Evolutionary conservation across 2,329 filamentous ascomycete species (phyloP).

Genomic region (Botrytis deweyae): DNA sequence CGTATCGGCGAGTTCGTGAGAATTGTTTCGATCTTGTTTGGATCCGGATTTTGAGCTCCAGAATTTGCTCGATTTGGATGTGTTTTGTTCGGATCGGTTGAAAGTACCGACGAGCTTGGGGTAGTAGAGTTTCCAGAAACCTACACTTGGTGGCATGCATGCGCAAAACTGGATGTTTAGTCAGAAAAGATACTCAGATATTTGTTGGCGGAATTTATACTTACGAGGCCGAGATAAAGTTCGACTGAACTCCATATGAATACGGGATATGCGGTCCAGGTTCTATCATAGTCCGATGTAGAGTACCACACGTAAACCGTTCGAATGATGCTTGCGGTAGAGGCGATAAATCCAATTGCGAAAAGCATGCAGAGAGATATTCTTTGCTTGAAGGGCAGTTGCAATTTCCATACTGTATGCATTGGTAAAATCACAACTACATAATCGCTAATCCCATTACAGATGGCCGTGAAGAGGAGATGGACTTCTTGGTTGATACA

Average conservation of each 20-base stretch:
- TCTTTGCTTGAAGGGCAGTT: not conserved
- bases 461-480: not conserved
- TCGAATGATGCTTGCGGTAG: not conserved
- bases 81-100: not conserved
- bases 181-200: too few relatives aligned
- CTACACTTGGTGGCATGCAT: not conserved
- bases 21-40: not conserved
- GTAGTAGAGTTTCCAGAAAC: conserved; percentile 7
- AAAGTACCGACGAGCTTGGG: not conserved
- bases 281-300: not conserved
- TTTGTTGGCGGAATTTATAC: not conserved
- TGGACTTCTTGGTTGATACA: not conserved
- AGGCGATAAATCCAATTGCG: not conserved
- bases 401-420: not conserved
- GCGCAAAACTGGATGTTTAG: not conserved
- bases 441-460: not conserved
- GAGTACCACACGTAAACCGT: not conserved
- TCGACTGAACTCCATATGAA: conserved; percentile 1
- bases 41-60: not conserved
- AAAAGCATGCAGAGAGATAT: not conserved
- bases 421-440: not conserved
- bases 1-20: not conserved
- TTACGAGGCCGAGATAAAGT: not conserved
- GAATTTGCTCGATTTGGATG: not conserved
- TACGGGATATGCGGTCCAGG: not conserved